A percentile compares a stretch with the other conserved stretches of the same genome.
These are phyloP conservation scores for Acanthamoeba castellanii DNA, from an alignment of 208 protist species.

Conservation along the genomic window DNA sequence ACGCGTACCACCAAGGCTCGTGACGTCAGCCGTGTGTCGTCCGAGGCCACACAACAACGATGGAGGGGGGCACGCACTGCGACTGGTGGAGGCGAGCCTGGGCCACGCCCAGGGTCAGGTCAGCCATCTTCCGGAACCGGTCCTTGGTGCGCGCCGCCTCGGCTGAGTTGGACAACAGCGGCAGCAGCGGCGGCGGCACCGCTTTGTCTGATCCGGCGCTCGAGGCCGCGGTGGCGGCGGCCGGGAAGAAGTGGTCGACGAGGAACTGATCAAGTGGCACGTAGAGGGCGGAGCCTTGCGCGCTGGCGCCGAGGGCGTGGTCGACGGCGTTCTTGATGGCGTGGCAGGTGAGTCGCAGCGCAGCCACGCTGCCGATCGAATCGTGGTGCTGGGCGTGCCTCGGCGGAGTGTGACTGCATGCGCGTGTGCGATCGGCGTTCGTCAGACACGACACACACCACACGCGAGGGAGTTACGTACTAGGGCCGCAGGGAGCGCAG, in stretches of 20 bases:
- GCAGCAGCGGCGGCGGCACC: not conserved
- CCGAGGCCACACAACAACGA: not conserved
- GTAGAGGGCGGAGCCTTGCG: not conserved
- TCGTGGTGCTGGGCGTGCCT: too few relatives aligned
- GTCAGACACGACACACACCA: too few relatives aligned
- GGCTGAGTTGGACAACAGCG: not conserved
- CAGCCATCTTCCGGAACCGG: not conserved
- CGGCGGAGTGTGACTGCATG: too few relatives aligned
- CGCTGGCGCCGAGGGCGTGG: not conserved
- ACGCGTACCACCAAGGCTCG: not conserved
- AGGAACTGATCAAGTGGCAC: constrained; percentile 18
- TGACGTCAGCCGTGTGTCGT: not conserved
- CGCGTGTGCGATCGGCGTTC: too few relatives aligned
- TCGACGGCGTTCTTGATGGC: not conserved
- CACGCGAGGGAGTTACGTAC: too few relatives aligned
- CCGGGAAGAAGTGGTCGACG: not conserved
- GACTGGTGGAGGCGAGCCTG: not conserved
- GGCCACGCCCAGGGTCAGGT: not conserved
- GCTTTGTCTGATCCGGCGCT: not conserved
- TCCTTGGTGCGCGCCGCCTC: not conserved
- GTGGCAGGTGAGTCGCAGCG: not conserved
- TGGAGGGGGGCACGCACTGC: not conserved
- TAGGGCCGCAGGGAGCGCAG: too few relatives aligned
- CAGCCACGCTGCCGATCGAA: not conserved
- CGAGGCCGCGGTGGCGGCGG: not conserved